Evolutionary conservation across 2,329 filamentous ascomycete species (phyloP).

Genomic region (Eutypa lata): DNA sequence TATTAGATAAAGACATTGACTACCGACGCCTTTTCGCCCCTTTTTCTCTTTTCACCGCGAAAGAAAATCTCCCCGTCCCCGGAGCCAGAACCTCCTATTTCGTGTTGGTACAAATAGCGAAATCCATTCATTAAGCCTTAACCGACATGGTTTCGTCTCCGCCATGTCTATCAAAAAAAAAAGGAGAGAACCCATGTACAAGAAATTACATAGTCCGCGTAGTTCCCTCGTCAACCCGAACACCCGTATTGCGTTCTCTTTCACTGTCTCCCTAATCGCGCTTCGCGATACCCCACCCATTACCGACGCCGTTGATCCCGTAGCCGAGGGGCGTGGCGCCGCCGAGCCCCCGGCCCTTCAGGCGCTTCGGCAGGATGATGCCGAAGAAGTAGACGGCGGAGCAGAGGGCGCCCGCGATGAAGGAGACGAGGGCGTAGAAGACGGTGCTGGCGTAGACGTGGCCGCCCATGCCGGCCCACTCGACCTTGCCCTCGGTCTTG

Average conservation of each 20-base stretch:
- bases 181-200: too few species aligned
- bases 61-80: too few species aligned
- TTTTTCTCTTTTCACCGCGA: too few species aligned
- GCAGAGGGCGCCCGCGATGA: slow-evolving; percentile 51
- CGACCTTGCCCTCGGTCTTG: slow-evolving; percentile 60
- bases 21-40: too few species aligned
- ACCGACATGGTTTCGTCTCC: background rate
- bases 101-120: too few species aligned
- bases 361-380: slow-evolving; percentile 52
- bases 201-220: too few species aligned
- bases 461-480: slow-evolving; percentile 63
- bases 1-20: too few species aligned
- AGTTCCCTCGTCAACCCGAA: too few species aligned
- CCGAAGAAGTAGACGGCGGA: slow-evolving; percentile 60
- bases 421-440: slow-evolving; percentile 60
- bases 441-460: slow-evolving; percentile 62
- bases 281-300: slow-evolving; percentile 49
- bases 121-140: background rate
- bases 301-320: slow-evolving; percentile 51
- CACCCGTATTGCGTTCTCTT: too few species aligned
- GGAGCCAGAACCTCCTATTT: too few species aligned
- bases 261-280: slow-evolving; percentile 48
- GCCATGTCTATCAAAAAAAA: too few species aligned
- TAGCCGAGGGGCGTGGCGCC: slow-evolving; percentile 58
- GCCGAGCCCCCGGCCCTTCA: slow-evolving; percentile 49